Evolutionary conservation across 2,329 filamentous ascomycete species (phyloP), one percentile per base, ranked within the genome.

Genomic region (Diaporthe eres): DNA sequence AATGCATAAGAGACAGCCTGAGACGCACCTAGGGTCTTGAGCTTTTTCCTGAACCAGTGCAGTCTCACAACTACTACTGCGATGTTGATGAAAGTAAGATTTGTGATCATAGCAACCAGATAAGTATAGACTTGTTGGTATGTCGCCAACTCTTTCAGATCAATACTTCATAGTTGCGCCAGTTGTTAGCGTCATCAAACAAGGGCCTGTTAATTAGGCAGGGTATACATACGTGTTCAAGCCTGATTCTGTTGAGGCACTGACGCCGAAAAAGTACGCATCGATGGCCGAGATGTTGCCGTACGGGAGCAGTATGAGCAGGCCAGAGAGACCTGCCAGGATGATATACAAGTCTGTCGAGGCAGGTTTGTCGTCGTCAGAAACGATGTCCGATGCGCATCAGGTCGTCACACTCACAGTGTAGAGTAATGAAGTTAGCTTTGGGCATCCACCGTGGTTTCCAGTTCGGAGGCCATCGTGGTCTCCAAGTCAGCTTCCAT

Each of bases 61-160:
- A 90, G 78, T 0, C 88, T 84, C 0, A 87, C 84, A 17, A 87
- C 78, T 4, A 90, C 86, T 7, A 89, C 86, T 10, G 87, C 71
- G 4, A 87, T 85, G 77, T 89, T 89, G 78, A 90, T 82, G 77
- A 89, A 88, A 0, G 85, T 84, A 22, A 88, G 74, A 74, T 90
- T 89, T 0, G 85, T 85, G 2, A 90, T 74, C 10, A 88, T 83
- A 0, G 88, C 87, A 25, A 88, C 80, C 61, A 90, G 82, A 78
- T 90, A 90, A 49, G 90, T 78, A 70, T 85, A 86, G 4, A 90
- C 77, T 77, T 90, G 89, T 78, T 90, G 89, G 75, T 89, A 90
- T 0, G 82, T 84, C 75, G 84, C 84, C 22, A 90, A 79, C 1
- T 82, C 80, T 61, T 89, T 89, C 67, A 90, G 80, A 78, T 90